These are phyloP conservation scores for Westerdykella sp. DNA, from an alignment of 2,329 filamentous ascomycete species.

Conservation along the genomic window DNA sequence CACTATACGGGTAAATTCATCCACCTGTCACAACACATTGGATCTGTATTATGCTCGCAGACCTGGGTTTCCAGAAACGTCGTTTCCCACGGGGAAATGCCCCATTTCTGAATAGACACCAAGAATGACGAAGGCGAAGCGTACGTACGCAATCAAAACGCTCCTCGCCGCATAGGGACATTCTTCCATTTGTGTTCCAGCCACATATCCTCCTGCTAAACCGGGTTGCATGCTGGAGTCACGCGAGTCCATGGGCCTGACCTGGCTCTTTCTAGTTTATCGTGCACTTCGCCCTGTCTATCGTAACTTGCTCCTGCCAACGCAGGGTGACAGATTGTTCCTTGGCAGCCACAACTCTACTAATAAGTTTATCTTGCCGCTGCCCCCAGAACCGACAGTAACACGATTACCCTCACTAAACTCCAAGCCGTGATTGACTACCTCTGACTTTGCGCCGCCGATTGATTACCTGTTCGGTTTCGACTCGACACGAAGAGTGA, in stretches of 20 bases:
- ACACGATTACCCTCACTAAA: slow-evolving; percentile 7
- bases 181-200: slow-evolving; percentile 6
- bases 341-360: slow-evolving; percentile 20
- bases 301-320: slow-evolving; percentile 16
- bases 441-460: slow-evolving; percentile 1
- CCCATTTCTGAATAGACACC: slow-evolving; percentile 8
- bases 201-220: slow-evolving; percentile 9
- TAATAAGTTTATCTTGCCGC: slow-evolving; percentile 21
- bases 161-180: slow-evolving; percentile 1
- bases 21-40: slow-evolving; percentile 14
- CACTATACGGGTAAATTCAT: slow-evolving; percentile 28
- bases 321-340: slow-evolving; percentile 18
- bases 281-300: slow-evolving; percentile 20
- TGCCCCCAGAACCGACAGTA: slow-evolving; percentile 7
- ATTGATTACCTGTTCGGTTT: slow-evolving; percentile 5
- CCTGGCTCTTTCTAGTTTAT: slow-evolving; percentile 19
- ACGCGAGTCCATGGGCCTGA: slow-evolving; percentile 19
- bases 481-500: background rate
- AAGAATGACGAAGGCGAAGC: slow-evolving; percentile 3
- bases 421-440: slow-evolving; percentile 5
- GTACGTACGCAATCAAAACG: slow-evolving; percentile 18
- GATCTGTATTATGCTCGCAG: slow-evolving; percentile 10
- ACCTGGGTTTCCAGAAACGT: slow-evolving; percentile 17
- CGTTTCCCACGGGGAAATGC: slow-evolving; percentile 10
- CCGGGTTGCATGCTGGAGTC: slow-evolving; percentile 16